Base-by-base conservation (phyloP, 805 yeast genomes). In the Kuraishia molischiana region DNA sequence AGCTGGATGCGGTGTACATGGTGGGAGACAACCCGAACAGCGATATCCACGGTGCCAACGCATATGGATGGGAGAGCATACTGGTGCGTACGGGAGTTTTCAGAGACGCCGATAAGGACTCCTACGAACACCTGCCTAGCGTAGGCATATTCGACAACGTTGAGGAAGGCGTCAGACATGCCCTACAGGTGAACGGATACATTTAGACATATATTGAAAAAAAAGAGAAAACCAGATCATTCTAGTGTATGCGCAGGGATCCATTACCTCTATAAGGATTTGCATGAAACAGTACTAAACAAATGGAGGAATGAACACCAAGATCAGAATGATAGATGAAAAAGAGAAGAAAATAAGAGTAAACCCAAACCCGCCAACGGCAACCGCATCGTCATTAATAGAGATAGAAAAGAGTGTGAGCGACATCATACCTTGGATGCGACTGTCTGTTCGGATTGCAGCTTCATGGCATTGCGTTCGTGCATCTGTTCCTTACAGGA, bases 21-120 rank as follows among this genome's bases (percentile, higher is more conserved):
- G 85, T 92, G 26, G 98, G 98, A 21, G 98, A 92, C 59, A 92
- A 92, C 56, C 97, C 97, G 3, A 92, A 80, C 21, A 75, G 87
- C 36, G 98, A 92, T 54, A 92, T 92, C 38, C 69, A 70, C 39
- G 98, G 98, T 1, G 98, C 95, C 4, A 79, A 82, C 48, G 63
- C 65, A 36, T 78, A 79, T 53, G 95, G 96, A 3, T 92, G 97
- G 97, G 76, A 81, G 35, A 78, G 92, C 10, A 72, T 86, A 28
- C 69, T 92, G 33, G 85, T 92, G 19, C 67, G 79, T 44, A 84
- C 97, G 0, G 98, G 98, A 1, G 97, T 92, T 4, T 92, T 76
- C 54, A 64, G 67, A 42, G 85, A 79, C 44, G 65, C 64, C 20
- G 84, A 78, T 44, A 54, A 53, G 46, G 45, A 38, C 28, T 36